Percentiles rank a stretch among this genome's conserved stretches.
Conservation (phyloP, 306 rosid species). For the Abrus pulchellus region DNA sequence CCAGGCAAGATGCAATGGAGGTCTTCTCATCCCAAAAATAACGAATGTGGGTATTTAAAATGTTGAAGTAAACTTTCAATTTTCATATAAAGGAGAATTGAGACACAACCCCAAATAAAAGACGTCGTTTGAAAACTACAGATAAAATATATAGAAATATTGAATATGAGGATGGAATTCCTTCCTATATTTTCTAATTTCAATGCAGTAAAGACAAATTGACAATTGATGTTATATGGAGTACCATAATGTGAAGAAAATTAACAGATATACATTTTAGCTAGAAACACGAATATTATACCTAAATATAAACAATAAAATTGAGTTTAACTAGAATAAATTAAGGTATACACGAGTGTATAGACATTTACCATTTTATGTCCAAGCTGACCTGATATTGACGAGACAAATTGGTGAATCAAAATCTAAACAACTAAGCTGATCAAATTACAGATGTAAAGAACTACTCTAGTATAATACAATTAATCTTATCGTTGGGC, state of each 20-base stretch:
- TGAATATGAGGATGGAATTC: not conserved
- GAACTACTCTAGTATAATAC: slow-evolving; percentile 47
- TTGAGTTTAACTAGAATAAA: slow-evolving; percentile 61
- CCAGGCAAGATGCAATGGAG: no score
- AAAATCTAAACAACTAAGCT: slow-evolving; percentile 52
- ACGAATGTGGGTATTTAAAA: no score
- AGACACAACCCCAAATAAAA: not conserved
- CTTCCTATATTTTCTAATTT: not conserved
- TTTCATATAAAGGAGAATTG: not conserved
- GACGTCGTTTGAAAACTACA: not conserved
- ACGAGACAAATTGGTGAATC: slow-evolving; percentile 51
- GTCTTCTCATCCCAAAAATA: no score
- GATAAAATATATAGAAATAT: not conserved
- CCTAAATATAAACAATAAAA: slow-evolving; percentile 48
- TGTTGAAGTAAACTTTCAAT: no score
- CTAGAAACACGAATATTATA: slow-evolving; percentile 8
- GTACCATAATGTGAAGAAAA: not conserved
- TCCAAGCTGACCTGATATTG: slow-evolving; percentile 57
- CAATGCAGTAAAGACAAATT: slow-evolving; percentile 4
- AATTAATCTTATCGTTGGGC: slow-evolving; percentile 62
- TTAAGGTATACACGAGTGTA: slow-evolving; percentile 50
- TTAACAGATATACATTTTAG: slow-evolving; percentile 33
- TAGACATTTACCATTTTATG: slow-evolving; percentile 44
- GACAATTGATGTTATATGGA: slow-evolving; percentile 21
- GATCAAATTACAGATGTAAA: slow-evolving; percentile 52